Evolutionary conservation across 2,329 filamentous ascomycete species (phyloP).

Genomic region (Fusarium sp.): DNA sequence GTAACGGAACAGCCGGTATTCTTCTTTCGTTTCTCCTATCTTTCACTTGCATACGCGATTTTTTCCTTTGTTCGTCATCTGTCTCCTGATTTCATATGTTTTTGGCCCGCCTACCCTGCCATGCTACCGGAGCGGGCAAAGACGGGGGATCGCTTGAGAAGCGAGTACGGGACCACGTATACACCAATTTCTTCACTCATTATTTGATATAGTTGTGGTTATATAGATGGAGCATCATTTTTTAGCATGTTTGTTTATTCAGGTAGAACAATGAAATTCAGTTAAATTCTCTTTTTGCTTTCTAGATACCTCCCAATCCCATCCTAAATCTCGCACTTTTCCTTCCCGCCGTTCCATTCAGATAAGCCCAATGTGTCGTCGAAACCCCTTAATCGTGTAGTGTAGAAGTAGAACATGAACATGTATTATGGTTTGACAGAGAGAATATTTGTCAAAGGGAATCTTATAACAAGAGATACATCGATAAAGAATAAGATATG

Average conservation of each 20-base stretch:
- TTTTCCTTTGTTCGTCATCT: not conserved
- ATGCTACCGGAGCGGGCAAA: not conserved
- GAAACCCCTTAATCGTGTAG: not conserved
- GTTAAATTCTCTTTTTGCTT: slow-evolving; percentile 12
- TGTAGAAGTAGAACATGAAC: not conserved
- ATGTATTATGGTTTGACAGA: slow-evolving; percentile 1
- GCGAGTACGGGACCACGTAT: slow-evolving; percentile 8
- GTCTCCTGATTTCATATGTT: slow-evolving; percentile 18
- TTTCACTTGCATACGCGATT: not conserved
- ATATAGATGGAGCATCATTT: slow-evolving; percentile 7
- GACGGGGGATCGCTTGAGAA: not conserved
- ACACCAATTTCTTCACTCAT: not conserved
- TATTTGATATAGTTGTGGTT: not conserved
- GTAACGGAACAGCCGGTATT: not conserved
- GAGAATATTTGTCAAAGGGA: slow-evolving; percentile 1
- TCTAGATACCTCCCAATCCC: not conserved
- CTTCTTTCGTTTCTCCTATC: not conserved
- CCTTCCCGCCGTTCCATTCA: slow-evolving; percentile 28
- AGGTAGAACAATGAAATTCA: slow-evolving; percentile 27
- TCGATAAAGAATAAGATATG: slow-evolving; percentile 1
- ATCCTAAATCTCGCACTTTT: slow-evolving; percentile 12
- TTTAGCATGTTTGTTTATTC: slow-evolving; percentile 15
- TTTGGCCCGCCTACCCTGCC: slow-evolving; percentile 22
- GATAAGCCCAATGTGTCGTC: slow-evolving; percentile 18
- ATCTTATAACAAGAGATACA: slow-evolving; percentile 2